Conservation (phyloP, 257 asterid genomes). For the Euphrasia confusa region DNA sequence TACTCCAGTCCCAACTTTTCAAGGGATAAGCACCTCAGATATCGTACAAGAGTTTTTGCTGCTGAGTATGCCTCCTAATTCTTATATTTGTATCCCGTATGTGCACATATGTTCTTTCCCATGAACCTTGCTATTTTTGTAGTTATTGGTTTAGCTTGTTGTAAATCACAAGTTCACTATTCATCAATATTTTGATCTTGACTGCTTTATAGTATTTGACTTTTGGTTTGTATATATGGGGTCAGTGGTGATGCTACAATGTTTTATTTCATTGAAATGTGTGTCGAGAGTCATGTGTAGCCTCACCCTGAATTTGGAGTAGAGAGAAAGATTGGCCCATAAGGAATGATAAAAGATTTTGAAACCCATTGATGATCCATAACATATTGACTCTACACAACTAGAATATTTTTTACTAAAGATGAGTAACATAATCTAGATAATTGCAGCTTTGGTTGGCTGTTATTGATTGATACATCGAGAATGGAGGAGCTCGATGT, state of each 20-base stretch:
- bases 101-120: conserved; percentile 1
- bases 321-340: neutral
- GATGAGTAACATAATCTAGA: conserved; percentile 4
- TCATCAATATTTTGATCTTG: conserved; percentile 14
- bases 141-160: conserved; percentile 21
- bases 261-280: conserved; percentile 8
- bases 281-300: conserved; percentile 5
- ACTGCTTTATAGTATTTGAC: neutral
- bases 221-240: neutral
- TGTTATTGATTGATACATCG: neutral
- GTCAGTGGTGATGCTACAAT: conserved; percentile 1
- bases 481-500: conserved; percentile 10
- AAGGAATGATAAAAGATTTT: conserved; percentile 2
- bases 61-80: conserved; percentile 71
- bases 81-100: conserved; percentile 14
- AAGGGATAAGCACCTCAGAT: conserved; percentile 93
- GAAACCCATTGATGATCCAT: conserved; percentile 15
- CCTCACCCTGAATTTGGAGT: conserved; percentile 13
- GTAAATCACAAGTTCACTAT: conserved; percentile 6
- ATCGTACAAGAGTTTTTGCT: conserved; percentile 94
- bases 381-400: conserved; percentile 1
- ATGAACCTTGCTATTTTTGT: conserved; percentile 6
- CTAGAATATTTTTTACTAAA: conserved; percentile 4
- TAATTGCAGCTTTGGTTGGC: conserved; percentile 9
- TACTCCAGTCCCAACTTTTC: conserved; percentile 46